Evolutionary conservation across 2,329 filamentous ascomycete genomes (phyloP), one percentile per base, ranked within the genome.

Genomic region (Aspergillus arachidicola): DNA sequence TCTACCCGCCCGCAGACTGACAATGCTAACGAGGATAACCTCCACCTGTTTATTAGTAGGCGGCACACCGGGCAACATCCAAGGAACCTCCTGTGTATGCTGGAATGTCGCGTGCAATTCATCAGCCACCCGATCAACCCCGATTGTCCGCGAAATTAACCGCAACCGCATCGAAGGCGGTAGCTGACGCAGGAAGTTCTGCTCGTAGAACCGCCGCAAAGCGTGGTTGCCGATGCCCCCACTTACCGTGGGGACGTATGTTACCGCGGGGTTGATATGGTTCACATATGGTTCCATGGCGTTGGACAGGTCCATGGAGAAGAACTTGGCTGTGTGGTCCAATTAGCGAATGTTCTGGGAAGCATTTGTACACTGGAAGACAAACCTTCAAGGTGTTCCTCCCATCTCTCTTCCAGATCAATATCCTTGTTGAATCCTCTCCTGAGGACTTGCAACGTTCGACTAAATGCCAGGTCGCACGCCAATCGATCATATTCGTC

Each of bases 401-500:
- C 74, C 73, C 73, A 73, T 19, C 69, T 65, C 60, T 75, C 72
- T 45, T 80, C 77, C 41, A 76, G 64, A 62, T 80, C 76, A 1
- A 68, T 61, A 41, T 81, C 74, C 50, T 76, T 72, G 4, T 74
- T 75, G 71, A 93, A 91, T 0, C 86, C 89, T 64, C 83, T 84
- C 46, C 88, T 82, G 41, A 91, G 80, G 0, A 82, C 77, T 1
- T 81, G 81, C 62, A 94, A 71, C 41, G 86, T 89, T 9, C 91
- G 82, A n/a, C 84, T 86, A 84, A 89, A 93, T 0, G 91, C 89
- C 23, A 93, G 71, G n/a, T 85, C 84, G 1, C 89, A 86, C 0
- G 85, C 84, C 3, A 91, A 80, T 11, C 83, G 80, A 66, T 92
- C 85, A 69, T 87, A 93, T 67, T 90, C 86, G 2, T 91, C 87